Percentiles rank a stretch among this genome's conserved stretches.
phyloP scores from a whole-genome alignment of 202 grass and related monocot species.

The Setaria viridis region DNA sequence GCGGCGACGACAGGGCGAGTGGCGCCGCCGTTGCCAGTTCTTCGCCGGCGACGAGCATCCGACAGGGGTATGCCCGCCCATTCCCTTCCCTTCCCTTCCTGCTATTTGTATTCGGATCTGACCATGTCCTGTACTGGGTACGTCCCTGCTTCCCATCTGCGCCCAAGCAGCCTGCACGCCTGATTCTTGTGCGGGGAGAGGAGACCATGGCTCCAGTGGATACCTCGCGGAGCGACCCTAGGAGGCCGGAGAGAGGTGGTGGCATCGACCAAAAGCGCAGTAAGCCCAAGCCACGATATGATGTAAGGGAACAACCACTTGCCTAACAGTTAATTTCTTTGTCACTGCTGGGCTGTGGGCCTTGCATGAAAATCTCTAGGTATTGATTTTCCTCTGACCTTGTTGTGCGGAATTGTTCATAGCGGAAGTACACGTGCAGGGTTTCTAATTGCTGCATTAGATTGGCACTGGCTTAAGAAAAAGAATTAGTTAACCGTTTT shows the following conservation, averaged over 20 bases:
- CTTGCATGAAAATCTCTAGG: not conserved
- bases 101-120: no score
- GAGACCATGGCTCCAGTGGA: slow-evolving; percentile 9
- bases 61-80: no score
- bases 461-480: not conserved
- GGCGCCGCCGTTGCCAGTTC: no score
- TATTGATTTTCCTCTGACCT: not conserved
- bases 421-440: not conserved
- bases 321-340: not conserved
- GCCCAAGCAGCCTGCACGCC: not conserved
- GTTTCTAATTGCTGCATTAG: not conserved
- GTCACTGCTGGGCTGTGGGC: not conserved
- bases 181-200: not conserved
- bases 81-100: no score
- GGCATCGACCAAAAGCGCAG: not conserved
- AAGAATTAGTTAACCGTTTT: not conserved
- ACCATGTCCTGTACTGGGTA: no score
- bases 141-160: not conserved
- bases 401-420: not conserved
- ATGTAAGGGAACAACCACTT: not conserved
- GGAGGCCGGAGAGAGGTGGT: not conserved
- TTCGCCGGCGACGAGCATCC: no score
- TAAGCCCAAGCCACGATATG: not conserved
- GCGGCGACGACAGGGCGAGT: no score
- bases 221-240: not conserved